Conservation (phyloP, 768 basidiomycete species). For the Clitopilus passeckerianus region DNA sequence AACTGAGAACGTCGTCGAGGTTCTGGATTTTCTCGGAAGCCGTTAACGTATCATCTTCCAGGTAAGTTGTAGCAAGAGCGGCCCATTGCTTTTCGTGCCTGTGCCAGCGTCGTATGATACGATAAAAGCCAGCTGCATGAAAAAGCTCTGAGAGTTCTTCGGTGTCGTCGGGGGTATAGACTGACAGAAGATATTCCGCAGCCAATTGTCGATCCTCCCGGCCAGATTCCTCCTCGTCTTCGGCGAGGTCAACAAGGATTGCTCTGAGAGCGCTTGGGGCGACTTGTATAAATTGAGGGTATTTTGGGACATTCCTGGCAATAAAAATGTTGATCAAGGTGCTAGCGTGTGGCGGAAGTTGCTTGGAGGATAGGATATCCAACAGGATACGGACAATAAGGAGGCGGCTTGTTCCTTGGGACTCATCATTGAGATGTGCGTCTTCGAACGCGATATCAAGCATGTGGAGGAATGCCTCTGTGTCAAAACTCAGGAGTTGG, state of each 20-base stretch:
- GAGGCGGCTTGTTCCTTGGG: conserved; percentile 64
- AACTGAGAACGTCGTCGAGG: conserved; percentile 55
- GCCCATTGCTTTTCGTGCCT: conserved; percentile 74
- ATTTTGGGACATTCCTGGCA: conserved; percentile 95
- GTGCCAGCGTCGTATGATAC: conserved; percentile 83
- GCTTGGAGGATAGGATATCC: conserved; percentile 61
- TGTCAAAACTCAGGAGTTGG: conserved; percentile 79
- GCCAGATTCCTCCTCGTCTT: conserved; percentile 70
- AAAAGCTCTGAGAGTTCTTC: conserved; percentile 67
- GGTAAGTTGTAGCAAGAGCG: conserved; percentile 63
- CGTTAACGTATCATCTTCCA: conserved; percentile 67
- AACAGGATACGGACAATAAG: conserved; percentile 80
- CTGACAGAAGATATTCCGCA: conserved; percentile 88
- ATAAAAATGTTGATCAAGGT: conserved; percentile 95
- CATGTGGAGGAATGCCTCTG: conserved; percentile 91
- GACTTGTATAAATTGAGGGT: conserved; percentile 79
- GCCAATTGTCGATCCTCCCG: conserved; percentile 95
- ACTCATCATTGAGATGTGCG: conserved; percentile 78
- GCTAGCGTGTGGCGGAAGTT: conserved; percentile 53
- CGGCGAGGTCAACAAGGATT: conserved; percentile 74
- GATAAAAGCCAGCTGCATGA: conserved; percentile 81
- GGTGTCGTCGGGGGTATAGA: conserved; percentile 79
- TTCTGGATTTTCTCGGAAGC: conserved; percentile 59
- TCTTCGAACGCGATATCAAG: conserved; percentile 96
- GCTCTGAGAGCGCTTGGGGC: conserved; percentile 63